Evolutionary conservation across 495 filamentous ascomycete species (phyloP), one percentile per base, ranked within the genome.

Genomic region (Neurospora terricola): DNA sequence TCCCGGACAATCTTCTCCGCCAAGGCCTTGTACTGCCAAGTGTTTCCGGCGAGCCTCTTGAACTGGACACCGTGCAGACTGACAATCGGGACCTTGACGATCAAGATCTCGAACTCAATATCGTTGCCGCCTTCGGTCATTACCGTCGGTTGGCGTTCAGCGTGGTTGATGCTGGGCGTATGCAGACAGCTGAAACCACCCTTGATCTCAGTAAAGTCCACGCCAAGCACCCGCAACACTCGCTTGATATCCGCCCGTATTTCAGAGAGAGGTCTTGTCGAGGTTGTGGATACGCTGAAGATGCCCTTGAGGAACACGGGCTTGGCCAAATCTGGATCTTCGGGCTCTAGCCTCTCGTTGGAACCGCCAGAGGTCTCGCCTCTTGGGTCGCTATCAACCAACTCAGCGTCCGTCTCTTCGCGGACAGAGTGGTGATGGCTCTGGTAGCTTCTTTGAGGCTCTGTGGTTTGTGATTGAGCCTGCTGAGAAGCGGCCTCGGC

Each of bases 11-110:
- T 98, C 78, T 92, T 93, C 81, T 96, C 93, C 59, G 96, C 96
- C 93, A 98, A 94, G 74, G 93, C 92, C 84, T 97, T 97, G 80
- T 98, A 99, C 82, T 97, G 94, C 94, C 94, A 98, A 74, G 96
- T 97, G 45, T 94, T 93, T 7, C 96, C 97, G 38, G 93, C 89
- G 66, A 98, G 90, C 81, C 95, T 93, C 87, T 99, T 99, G 85
- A 99, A 99, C 81, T 99, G 96, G 69, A 99, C 93, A 54, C 96
- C 96, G 77, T 98, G 94, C 73, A 99, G 82, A 27, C 91, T 92
- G 76, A 99, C 91, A 69, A 99, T 83, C 36, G 96, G 96, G 39
- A 99, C 93, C 84, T 99, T 99, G 74, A 99, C 96, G 73, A 99
- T 94, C 75, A 98, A 88, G 71, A 99, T 97, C 79, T 99, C 96